Conservation (phyloP, 768 basidiomycete species). For the Udeniomyces megalosporus region DNA sequence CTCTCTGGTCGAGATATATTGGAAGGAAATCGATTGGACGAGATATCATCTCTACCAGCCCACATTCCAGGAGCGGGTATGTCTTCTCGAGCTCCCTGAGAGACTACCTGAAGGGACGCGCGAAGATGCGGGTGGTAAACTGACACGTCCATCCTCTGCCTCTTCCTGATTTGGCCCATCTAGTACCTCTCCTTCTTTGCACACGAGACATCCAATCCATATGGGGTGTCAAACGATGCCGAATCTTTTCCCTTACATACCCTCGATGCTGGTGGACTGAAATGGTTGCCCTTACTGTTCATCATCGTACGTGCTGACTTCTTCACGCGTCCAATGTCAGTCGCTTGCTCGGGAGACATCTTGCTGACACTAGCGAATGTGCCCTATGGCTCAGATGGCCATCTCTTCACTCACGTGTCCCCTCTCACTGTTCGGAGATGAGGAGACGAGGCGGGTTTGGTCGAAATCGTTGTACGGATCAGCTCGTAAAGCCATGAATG, state of each 20-base stretch:
- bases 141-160: no score
- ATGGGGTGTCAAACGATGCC: slow-evolving; percentile 26
- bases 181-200: slow-evolving; percentile 27
- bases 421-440: slow-evolving; percentile 23
- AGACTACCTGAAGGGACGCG: no score
- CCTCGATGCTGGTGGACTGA: slow-evolving; percentile 27
- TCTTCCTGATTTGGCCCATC: no score
- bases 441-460: slow-evolving; percentile 27
- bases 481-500: slow-evolving; percentile 23
- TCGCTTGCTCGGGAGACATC: no score
- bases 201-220: slow-evolving; percentile 18
- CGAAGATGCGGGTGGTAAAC: no score
- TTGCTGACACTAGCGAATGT: no score
- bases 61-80: slow-evolving; percentile 23
- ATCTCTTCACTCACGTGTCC: slow-evolving; percentile 29
- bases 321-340: background rate
- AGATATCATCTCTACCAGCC: slow-evolving; percentile 31
- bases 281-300: slow-evolving; percentile 30
- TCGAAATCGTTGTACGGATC: slow-evolving; percentile 28
- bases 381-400: slow-evolving; percentile 22
- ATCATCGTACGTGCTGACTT: slow-evolving; percentile 25
- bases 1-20: slow-evolving; percentile 26
- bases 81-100: no score
- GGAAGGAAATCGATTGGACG: slow-evolving; percentile 28
- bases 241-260: slow-evolving; percentile 11